Base-by-base conservation (phyloP, 179 eudicot species). In the Beta corolliflora region DNA sequence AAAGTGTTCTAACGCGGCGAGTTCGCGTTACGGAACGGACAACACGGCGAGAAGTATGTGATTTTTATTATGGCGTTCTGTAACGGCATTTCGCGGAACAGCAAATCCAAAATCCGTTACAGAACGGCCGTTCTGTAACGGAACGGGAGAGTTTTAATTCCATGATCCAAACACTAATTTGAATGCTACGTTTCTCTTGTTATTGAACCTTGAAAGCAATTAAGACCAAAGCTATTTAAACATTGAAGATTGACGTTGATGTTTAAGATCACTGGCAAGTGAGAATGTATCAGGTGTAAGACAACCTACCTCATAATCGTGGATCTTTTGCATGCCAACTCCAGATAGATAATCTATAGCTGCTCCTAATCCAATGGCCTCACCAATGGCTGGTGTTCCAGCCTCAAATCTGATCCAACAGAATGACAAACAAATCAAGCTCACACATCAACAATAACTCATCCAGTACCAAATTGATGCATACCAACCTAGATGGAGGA, bases 331-430 rank as follows among this genome's bases (percentile, higher is more conserved):
- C 99, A 95, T 95, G 85, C 99, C 99, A 59, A 95, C 91, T 80
- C 80, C 90, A 36, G 94, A 95, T 13, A 95, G 85, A 89, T 95
- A 95, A 85, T 95, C 99, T 76, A 95, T 88, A 68, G 99, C 98
- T 54, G 94, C 97, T 82, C 99, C 99, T 76, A 95, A 88, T 60
- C 99, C 99, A 88, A 95, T 91, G 73, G 97, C 97, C 85, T 89
- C 97, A 77, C 94, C 98, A 83, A 95, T 95, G 21, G 99, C 98
- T 44, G 98, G 99, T 44, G 99, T 95, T 75, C 98, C 99, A 80
- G 99, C 99, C 88, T 95, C 99, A 87, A 95, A 95, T 84, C 99
- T 94, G 83, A 75, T 58, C 68, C 84, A 80, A 77, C 52, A 76
- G 54, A 69, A 46, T 61, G 3, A 9, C 19, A 63, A 6, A 13